Percentiles rank a stretch among this genome's conserved stretches.
Evolutionary conservation across 2,329 filamentous ascomycete genomes (phyloP).

Genomic region (Clarireedia paspali): DNA sequence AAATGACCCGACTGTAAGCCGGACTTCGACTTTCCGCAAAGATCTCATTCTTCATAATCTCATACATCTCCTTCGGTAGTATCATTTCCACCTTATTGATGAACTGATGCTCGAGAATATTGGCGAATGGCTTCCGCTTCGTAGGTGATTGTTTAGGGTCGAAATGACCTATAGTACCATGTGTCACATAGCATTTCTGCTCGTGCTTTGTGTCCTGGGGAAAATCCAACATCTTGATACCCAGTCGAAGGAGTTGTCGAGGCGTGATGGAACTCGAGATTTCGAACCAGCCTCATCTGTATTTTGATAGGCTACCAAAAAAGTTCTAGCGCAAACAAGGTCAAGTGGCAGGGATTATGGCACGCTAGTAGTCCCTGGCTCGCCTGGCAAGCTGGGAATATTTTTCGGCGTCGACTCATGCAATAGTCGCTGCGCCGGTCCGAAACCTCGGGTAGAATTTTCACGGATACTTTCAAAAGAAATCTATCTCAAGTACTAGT

Average conservation of each 20-base stretch:
- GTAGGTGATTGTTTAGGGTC: slow-evolving; percentile 62
- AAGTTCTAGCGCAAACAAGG: too few relatives aligned
- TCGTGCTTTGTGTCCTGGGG: slow-evolving; percentile 29
- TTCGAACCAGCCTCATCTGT: neutral
- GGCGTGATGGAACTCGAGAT: neutral
- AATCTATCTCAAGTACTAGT: too few relatives aligned
- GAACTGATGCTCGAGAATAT: slow-evolving; percentile 57
- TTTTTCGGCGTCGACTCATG: neutral
- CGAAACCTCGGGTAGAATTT: too few relatives aligned
- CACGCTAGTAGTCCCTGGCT: neutral
- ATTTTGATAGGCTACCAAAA: slow-evolving; percentile 1
- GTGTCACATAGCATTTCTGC: slow-evolving; percentile 67
- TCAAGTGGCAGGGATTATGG: too few relatives aligned
- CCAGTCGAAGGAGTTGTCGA: neutral
- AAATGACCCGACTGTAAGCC: slow-evolving; percentile 59
- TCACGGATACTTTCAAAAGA: too few relatives aligned
- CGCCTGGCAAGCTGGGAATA: neutral
- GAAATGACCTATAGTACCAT: slow-evolving; percentile 60
- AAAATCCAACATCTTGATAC: slow-evolving; percentile 37
- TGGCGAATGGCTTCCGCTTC: slow-evolving; percentile 70
- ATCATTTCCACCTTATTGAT: slow-evolving; percentile 66
- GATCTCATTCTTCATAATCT: slow-evolving; percentile 46
- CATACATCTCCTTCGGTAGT: slow-evolving; percentile 57
- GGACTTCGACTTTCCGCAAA: slow-evolving; percentile 34
- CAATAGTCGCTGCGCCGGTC: too few relatives aligned